These are phyloP conservation scores for Cinchona pubescens DNA, from an alignment of 257 asterid species.

Conservation along the genomic window DNA sequence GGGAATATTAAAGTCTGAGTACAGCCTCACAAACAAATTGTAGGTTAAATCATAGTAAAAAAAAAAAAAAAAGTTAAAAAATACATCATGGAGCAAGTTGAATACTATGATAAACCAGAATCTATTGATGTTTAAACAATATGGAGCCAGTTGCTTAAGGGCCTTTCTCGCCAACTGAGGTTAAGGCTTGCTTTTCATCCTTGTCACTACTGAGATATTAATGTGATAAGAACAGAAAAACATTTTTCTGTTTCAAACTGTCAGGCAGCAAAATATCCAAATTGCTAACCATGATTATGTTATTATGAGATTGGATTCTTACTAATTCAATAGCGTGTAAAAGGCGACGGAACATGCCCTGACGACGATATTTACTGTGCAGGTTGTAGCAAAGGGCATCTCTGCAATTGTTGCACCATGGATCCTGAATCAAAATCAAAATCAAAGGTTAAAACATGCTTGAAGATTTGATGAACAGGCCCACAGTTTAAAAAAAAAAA, in stretches of 20 bases:
- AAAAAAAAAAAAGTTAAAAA: no score
- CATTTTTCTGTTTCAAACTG: no score
- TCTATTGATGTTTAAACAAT: not conserved
- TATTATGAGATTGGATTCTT: slow-evolving; percentile 7
- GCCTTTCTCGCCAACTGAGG: not conserved
- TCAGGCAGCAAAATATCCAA: no score
- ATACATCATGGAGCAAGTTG: not conserved
- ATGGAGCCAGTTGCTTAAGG: not conserved
- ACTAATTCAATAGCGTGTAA: slow-evolving; percentile 88
- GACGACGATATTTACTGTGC: slow-evolving; percentile 89
- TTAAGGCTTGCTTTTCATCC: not conserved
- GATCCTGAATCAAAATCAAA: slow-evolving; percentile 50
- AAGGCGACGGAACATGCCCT: slow-evolving; percentile 91
- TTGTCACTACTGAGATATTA: no score
- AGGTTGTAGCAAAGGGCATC: slow-evolving; percentile 92
- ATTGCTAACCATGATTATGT: no score
- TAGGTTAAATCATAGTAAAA: no score
- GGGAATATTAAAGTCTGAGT: no score
- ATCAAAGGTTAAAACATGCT: not conserved
- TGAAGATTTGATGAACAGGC: not conserved
- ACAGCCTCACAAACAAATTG: no score
- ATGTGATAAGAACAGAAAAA: no score
- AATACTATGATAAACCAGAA: not conserved
- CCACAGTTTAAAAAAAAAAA: not conserved
- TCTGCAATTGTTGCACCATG: slow-evolving; percentile 92